Base-by-base conservation (phyloP, 768 basidiomycete species). In the Termitomyces sp. region DNA sequence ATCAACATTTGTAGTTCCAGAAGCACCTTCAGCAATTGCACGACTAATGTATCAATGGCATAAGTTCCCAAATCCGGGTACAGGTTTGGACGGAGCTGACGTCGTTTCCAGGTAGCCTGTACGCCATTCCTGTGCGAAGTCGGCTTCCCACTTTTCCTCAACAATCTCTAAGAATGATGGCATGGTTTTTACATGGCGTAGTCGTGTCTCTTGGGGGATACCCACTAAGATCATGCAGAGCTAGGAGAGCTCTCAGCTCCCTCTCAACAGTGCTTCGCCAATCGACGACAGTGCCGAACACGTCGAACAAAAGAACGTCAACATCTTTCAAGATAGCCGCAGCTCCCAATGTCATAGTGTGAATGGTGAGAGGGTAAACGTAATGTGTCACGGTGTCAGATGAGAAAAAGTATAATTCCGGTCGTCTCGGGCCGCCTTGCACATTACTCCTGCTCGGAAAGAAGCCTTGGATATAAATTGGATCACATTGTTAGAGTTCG, bases 41-140 rank as follows among this genome's bases (percentile, higher is more conserved):
- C 68, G 70, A 13, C 83, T 85, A 52, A 55, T 28, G 10, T n/a
- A n/a, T n/a, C n/a, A 18, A 28, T 7, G 8, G 5, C 2, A 7
- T 26, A 16, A 26, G 34, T 9, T 47, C 10, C 16, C 15, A 29
- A 28, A 8, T 26, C n/a, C 24, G 15, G 18, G 10, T 41, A 2
- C 33, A 31, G 37, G 12, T 26, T 18, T n/a, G 10, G 24, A 47
- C 7, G 5, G 46, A 20, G 34, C 48, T 42, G 4, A 70, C 78
- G 81, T 81, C 34, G 69, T 74, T 24, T 64, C 58, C 28, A 76
- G 56, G 62, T 87, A 88, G 0, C 78, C 80, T 2, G 63, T 65
- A 51, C 86, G 73, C 85, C 86, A 88, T 60, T 83, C 79, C 42
- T 73, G 65, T 0, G 83, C 79, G 62, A 88, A 85, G 15, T 69